Conservation (phyloP, 2,329 filamentous ascomycete species). For the Paecilomyces variotii region DNA sequence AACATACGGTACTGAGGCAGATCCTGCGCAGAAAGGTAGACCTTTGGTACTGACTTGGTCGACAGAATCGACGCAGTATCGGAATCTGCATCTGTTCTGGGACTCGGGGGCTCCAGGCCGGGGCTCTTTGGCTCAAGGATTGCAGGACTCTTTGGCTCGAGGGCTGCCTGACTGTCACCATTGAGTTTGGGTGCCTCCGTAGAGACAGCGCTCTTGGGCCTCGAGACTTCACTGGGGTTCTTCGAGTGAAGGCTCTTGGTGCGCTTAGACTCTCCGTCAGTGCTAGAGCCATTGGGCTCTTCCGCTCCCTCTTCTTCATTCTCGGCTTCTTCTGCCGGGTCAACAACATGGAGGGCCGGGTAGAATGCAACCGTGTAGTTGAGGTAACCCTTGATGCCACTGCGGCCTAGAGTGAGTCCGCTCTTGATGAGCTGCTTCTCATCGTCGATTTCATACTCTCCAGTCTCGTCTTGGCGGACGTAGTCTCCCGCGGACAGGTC, state of each 20-base stretch:
- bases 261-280: slow-evolving; percentile 21
- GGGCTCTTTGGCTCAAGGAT: neutral
- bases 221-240: slow-evolving; percentile 22
- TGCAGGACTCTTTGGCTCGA: neutral
- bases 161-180: neutral
- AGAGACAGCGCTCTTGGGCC: neutral
- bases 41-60: slow-evolving; percentile 2
- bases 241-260: slow-evolving; percentile 19
- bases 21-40: slow-evolving; percentile 1
- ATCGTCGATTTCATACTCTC: slow-evolving; percentile 73
- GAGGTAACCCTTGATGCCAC: slow-evolving; percentile 68
- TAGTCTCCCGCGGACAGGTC: slow-evolving; percentile 74
- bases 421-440: slow-evolving; percentile 60
- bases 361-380: slow-evolving; percentile 84
- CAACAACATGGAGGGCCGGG: slow-evolving; percentile 75
- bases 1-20: slow-evolving; percentile 22
- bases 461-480: slow-evolving; percentile 66
- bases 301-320: slow-evolving; percentile 41
- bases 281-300: slow-evolving; percentile 13
- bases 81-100: slow-evolving; percentile 1
- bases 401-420: slow-evolving; percentile 64
- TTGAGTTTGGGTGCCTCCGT: neutral
- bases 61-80: neutral
- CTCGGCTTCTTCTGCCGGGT: slow-evolving; percentile 64
- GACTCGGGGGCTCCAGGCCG: neutral